Conservation (phyloP, 1,139 yeast species). For the Yamadazyma buinensis region DNA sequence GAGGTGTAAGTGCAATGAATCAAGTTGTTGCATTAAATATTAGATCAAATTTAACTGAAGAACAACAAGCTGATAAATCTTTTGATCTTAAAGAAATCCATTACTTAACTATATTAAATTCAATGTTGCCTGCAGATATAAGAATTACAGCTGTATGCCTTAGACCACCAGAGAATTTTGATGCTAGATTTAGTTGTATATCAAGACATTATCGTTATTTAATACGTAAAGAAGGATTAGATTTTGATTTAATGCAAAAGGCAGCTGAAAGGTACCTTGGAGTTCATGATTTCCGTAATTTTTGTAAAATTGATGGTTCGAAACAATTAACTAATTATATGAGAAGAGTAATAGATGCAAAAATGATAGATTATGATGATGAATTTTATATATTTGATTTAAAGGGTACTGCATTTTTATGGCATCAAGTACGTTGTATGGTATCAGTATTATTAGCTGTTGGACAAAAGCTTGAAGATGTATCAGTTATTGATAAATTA, state of each 20-base stretch:
- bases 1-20: conserved; percentile 95
- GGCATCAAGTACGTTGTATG: conserved; percentile 99
- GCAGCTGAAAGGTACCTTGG: conserved; percentile 72
- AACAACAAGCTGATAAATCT: conserved; percentile 53
- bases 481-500: conserved; percentile 53
- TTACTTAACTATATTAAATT: conserved; percentile 71
- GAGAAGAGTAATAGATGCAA: conserved; percentile 54
- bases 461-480: conserved; percentile 73
- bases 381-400: conserved; percentile 69
- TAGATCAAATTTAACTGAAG: conserved; percentile 58
- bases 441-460: conserved; percentile 75
- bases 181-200: conserved; percentile 88
- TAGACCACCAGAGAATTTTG: conserved; percentile 77
- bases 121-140: conserved; percentile 75
- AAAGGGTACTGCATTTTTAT: conserved; percentile 85
- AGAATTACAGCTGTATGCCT: conserved; percentile 78
- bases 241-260: conserved; percentile 60
- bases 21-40: conserved; percentile 84
- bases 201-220: conserved; percentile 83
- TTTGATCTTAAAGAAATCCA: conserved; percentile 70
- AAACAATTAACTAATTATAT: conserved; percentile 80
- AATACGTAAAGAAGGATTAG: conserved; percentile 53
- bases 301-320: conserved; percentile 90
- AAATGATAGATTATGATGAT: conserved; percentile 42
- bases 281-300: conserved; percentile 86